Base-by-base conservation (phyloP, 257 asterid genomes). In the Nicotiana attenuata region DNA sequence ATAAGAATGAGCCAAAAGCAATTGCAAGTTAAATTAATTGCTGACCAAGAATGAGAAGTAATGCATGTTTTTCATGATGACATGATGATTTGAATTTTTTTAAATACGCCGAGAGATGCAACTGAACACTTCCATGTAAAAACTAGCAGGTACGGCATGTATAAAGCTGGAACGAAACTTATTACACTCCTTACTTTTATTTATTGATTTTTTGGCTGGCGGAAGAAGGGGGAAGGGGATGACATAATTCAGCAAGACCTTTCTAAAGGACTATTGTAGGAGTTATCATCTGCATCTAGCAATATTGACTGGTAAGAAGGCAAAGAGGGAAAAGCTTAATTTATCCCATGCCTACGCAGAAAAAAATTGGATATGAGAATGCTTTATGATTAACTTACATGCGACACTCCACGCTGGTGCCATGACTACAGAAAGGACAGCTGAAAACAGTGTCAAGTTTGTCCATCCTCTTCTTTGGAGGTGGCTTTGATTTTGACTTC, bases 371-470 rank as follows among this genome's bases (percentile, higher is more conserved):
- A 24, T 17, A 50, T 50, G 63, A 15, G 11, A 50, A 26, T 50
- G 64, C 24, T 24, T 15, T 0, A 81, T 19, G 16, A 50, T 19
- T 68, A 75, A 53, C 75, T 61, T 79, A 79, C 82, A 79, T 79
- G 82, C 82, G 82, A 56, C 82, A 82, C 64, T 76, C 82, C 65
- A 82, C 85, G 17, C 82, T 82, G 64, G 76, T 76, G 24, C 85
- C 82, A 31, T 82, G 81, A 59, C 65, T 76, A 38, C 82, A 82
- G 82, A 82, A 76, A 22, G 85, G 85, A 22, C 85, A 82, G 65
- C 82, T 82, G 82, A 82, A 82, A 28, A 76, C 85, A 76, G 82
- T 76, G 20, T 82, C 85, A 77, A 82, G 85, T 64, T 82, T 82
- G 64, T 76, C 82, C 85, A 82, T 76, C 59, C 81, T 76, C 82